phyloP scores from a whole-genome alignment of 495 filamentous ascomycete genomes.

The Penicillium subrubescens region DNA sequence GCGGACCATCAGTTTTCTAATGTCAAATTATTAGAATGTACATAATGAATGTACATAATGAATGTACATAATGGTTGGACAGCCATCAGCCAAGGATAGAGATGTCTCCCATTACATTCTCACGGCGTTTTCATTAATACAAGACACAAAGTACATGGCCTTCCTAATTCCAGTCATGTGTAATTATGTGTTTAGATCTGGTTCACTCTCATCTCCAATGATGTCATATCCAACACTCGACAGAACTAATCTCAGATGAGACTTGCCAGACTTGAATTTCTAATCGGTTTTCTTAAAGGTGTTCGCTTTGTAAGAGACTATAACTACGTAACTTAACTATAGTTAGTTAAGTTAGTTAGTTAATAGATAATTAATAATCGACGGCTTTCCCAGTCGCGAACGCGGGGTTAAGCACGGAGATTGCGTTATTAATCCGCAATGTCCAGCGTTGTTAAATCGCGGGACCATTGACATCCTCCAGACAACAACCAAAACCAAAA shows the following conservation, averaged over 20 bases:
- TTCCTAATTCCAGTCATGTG: neutral
- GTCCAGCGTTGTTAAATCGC: neutral
- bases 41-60: too few species aligned
- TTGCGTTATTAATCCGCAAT: neutral
- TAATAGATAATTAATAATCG: neutral
- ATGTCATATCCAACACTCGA: neutral
- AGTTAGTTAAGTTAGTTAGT: too few species aligned
- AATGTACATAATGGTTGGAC: neutral
- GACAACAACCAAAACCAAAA: neutral
- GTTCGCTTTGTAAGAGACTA: neutral
- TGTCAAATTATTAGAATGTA: neutral
- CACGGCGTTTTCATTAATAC: neutral
- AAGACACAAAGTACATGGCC: neutral
- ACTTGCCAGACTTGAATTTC: neutral
- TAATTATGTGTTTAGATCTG: neutral
- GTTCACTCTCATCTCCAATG: neutral
- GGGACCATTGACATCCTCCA: neutral
- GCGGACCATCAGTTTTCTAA: neutral
- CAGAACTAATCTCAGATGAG: neutral
- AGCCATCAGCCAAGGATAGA: neutral
- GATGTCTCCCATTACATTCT: neutral
- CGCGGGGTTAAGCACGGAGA: constrained; percentile 14
- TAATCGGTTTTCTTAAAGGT: neutral
- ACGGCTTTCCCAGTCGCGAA: neutral
- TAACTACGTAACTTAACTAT: too few species aligned